Evolutionary conservation across 2,329 filamentous ascomycete genomes (phyloP).

Genomic region (Claviceps digitariae): DNA sequence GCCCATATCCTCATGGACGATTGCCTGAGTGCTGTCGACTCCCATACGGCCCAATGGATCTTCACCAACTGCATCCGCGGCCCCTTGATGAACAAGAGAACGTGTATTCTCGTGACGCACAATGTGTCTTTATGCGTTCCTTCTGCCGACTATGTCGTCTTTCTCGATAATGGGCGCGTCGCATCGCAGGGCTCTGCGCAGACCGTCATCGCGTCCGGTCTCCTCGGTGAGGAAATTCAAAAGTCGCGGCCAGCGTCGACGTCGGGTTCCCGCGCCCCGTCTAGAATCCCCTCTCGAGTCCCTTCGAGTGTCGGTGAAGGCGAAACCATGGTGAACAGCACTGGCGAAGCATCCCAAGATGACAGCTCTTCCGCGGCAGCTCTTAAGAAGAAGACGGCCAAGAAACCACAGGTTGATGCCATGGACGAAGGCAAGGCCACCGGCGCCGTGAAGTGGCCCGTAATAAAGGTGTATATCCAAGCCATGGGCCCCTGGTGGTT

Average conservation of each 20-base stretch:
- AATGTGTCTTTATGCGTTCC: constrained; percentile 83
- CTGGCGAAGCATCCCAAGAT: constrained; percentile 31
- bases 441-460: constrained; percentile 77
- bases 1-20: constrained; percentile 86
- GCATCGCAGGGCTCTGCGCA: constrained; percentile 60
- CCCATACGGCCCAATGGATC: constrained; percentile 96
- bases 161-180: constrained; percentile 78
- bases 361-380: constrained; percentile 32
- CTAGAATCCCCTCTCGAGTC: constrained; percentile 62
- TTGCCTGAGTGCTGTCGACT: constrained; percentile 91
- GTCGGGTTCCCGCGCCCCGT: constrained; percentile 58
- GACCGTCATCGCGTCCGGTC: constrained; percentile 74
- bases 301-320: constrained; percentile 59
- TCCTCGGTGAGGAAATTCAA: constrained; percentile 71
- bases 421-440: constrained; percentile 67
- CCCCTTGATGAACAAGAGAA: constrained; percentile 74
- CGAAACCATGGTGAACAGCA: constrained; percentile 38
- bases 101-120: constrained; percentile 91
- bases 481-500: constrained; percentile 98
- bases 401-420: constrained; percentile 34
- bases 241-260: constrained; percentile 59
- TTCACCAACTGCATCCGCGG: constrained; percentile 87
- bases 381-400: constrained; percentile 29
- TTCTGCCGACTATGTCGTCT: constrained; percentile 64
- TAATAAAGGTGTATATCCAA: constrained; percentile 71